Conservation (phyloP, 1,139 yeast genomes). For the Candida dubliniensis region DNA sequence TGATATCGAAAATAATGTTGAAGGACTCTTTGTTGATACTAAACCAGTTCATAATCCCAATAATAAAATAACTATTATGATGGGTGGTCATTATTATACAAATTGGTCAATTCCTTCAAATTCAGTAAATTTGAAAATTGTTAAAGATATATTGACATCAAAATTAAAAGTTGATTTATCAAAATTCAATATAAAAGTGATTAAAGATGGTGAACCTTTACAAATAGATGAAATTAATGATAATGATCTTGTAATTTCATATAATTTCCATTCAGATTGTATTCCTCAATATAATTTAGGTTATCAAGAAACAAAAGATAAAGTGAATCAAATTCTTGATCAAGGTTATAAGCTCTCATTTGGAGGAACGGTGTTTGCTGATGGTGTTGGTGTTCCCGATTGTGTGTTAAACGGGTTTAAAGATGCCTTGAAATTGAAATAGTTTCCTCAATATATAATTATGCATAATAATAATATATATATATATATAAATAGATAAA, state of each 20-base stretch:
- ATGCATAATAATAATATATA: not conserved
- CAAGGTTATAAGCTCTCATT: conserved; percentile 46
- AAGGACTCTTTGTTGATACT: conserved; percentile 13
- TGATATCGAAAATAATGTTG: conserved; percentile 59
- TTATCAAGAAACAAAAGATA: conserved; percentile 48
- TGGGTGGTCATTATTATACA: conserved; percentile 72
- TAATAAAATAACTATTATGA: conserved; percentile 81
- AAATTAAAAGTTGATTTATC: conserved; percentile 51
- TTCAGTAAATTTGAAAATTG: conserved; percentile 42
- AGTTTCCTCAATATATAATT: not conserved
- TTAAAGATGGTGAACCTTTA: conserved; percentile 26
- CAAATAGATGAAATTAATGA: conserved; percentile 26
- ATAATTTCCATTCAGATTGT: conserved; percentile 48
- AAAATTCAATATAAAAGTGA: conserved; percentile 28
- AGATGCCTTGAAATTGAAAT: conserved; percentile 41
- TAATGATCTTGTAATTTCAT: conserved; percentile 36
- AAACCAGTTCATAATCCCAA: conserved; percentile 18
- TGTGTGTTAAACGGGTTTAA: conserved; percentile 66
- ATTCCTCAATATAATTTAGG: conserved; percentile 86
- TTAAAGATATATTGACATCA: conserved; percentile 46
- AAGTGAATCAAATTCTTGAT: conserved; percentile 32
- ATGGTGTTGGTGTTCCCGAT: conserved; percentile 89
- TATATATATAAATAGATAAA: too few relatives aligned
- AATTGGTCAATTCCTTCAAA: conserved; percentile 43
- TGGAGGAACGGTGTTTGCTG: conserved; percentile 83